Evolutionary conservation across 1,284 basidiomycete species (phyloP), one percentile per base, ranked within the genome.

Genomic region (Microbotryum violaceum): DNA sequence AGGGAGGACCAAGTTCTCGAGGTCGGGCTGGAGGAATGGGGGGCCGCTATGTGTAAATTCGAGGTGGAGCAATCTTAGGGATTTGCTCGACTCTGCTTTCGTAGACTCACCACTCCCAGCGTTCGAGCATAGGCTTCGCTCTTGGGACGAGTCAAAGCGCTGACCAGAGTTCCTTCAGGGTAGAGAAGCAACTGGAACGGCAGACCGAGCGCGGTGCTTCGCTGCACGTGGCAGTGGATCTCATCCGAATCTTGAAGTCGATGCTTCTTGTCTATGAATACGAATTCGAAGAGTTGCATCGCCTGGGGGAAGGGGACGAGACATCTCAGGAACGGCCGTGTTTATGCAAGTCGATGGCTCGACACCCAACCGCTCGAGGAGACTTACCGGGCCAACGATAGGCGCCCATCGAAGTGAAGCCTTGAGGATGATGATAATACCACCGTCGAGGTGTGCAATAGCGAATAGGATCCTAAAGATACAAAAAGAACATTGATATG

Each of bases 231-330:
- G 37, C 12, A 14, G 6, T 53, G 27, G 27, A 53, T 25, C 25
- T 12, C 25, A 31, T 31, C 31, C 10, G 29, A n/a, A n/a, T 56
- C 33, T 56, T 42, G 37, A 10, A 47, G n/a, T 5, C 23, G 21
- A 20, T 81, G 82, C 60, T 87, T 79, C 57, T 80, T 77, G 70
- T 86, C 84, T 49, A 92, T 81, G 76, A 89, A 89, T 69, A 96
- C 89, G 77, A 96, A 97, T 60, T 85, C 81, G 77, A 85, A 96
- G 78, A 91, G 85, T 81, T 88, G 89, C 91, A 91, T 91, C 60
- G 83, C 86, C 86, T 88, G 60, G 44, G 5, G 37, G 16, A 42
- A 42, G 37, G 12, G 14, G 2, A 42, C 9, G 4, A 42, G 37
- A 42, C 10, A 42, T 12, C 9, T 42, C 12, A 42, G 37, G 37